Evolutionary conservation across 345 rosid genomes (phyloP).

Genomic region (Eutrema yunnanense): DNA sequence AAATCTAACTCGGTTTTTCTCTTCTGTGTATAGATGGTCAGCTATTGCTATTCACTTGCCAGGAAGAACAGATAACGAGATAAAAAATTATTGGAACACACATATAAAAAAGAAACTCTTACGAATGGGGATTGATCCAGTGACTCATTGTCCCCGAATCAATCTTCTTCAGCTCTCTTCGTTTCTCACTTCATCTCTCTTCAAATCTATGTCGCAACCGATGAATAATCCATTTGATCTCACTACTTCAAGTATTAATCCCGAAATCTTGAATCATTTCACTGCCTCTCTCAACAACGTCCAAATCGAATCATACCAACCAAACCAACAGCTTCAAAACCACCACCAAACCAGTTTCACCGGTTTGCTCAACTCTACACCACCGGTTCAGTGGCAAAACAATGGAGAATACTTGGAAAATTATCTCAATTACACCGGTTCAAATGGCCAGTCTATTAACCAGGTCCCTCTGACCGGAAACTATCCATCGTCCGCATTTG

Average conservation of each 20-base stretch:
- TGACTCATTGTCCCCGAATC: conserved; percentile 47
- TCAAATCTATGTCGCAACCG: conserved; percentile 21
- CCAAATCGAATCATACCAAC: conserved; percentile 18
- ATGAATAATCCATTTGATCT: conserved; percentile 9
- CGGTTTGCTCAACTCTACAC: conserved; percentile 25
- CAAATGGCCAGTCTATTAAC: conserved; percentile 1
- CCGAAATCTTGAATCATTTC: conserved; percentile 5
- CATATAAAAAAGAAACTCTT: conserved; percentile 64
- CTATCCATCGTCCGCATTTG: conserved; percentile 6
- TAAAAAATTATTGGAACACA: conserved; percentile 72
- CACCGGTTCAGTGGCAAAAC: conserved; percentile 22
- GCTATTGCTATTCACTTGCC: conserved; percentile 60
- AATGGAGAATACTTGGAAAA: conserved; percentile 17
- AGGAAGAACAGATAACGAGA: conserved; percentile 64
- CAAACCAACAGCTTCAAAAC: conserved; percentile 22
- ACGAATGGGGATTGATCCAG: conserved; percentile 83
- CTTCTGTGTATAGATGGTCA: conserved; percentile 45
- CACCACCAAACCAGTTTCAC: conserved; percentile 14
- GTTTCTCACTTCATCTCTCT: conserved; percentile 23
- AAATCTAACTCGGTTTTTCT: neutral
- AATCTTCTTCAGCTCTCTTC: conserved; percentile 32
- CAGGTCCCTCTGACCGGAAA: conserved; percentile 10
- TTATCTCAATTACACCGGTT: conserved; percentile 9
- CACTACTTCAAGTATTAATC: conserved; percentile 14
- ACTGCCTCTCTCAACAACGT: conserved; percentile 18